Base-by-base conservation (phyloP, 106 monocot species). In the Allium sativum region DNA sequence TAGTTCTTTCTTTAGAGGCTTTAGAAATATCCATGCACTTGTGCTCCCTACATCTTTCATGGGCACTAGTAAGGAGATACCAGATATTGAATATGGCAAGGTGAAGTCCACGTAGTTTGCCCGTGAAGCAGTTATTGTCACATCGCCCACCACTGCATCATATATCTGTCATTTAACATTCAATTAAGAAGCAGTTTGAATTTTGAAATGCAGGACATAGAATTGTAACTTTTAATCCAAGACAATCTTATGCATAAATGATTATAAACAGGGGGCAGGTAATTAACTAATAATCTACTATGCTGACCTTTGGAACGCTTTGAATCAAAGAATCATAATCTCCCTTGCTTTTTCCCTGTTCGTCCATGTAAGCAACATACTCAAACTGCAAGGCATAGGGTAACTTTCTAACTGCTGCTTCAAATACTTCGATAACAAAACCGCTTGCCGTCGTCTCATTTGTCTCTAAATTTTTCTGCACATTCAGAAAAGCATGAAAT, bases 401-500 rank as follows among this genome's bases (percentile, higher is more conserved):
- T 43, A 90, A 69, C 59, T 22, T 10, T 63, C 71, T 45, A 6
- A 85, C 61, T 8, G 78, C 81, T 11, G 76, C 74, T 58, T 84
- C 89, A 55, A 89, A 89, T 9, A 85, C 76, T 1, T 90, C 89
- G 52, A 85, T 74, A 7, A 71, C 78, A 51, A 61, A 85, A 22
- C 89, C 89, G 0, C 70, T 62, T 11, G 72, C 84, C 42, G 10
- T 4, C 8, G 65, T 65, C 63, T 70, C 17, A 45, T 78, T 70
- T 6, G 73, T 83, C 22, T 0, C 53, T 8, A 72, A 66, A 17
- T 81, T 64, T 18, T 10, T 31, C 42, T 58, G 45, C 15, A 77
- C 19, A 45, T 73, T 73, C 40, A 83, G 10, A 60, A 90, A 75
- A 10, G 61, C 12, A 0, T 58, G 76, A 67, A 85, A 90, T 12